A percentile compares a stretch with the other conserved stretches of the same genome.
Conservation (phyloP, 2,329 filamentous ascomycete genomes). For the Pyricularia grisea region DNA sequence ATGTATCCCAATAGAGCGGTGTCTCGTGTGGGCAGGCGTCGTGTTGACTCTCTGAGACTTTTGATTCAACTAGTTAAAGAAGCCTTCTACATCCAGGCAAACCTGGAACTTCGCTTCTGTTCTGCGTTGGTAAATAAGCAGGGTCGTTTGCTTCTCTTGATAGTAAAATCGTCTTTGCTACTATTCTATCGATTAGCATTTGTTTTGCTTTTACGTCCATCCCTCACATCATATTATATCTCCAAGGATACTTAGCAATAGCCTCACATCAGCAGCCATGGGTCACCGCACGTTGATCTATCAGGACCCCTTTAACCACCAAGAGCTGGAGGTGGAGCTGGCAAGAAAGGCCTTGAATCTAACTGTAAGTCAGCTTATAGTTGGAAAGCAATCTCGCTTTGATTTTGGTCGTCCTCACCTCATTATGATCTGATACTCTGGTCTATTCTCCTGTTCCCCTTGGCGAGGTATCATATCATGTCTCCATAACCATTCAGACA, state of each 20-base stretch:
- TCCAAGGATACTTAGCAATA: background rate
- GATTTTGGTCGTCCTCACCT: background rate
- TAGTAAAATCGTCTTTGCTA: background rate
- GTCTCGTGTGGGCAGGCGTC: background rate
- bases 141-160: background rate
- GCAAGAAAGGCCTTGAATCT: background rate
- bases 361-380: background rate
- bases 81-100: background rate
- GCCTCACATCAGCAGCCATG: background rate
- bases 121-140: background rate
- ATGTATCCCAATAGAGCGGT: background rate
- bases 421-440: background rate
- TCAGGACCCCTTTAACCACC: slow-evolving; percentile 1
- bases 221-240: background rate
- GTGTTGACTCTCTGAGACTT: background rate
- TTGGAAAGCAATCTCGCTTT: background rate
- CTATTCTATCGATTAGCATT: background rate
- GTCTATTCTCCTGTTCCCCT: background rate
- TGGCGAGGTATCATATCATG: background rate
- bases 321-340: background rate
- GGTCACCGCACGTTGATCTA: background rate
- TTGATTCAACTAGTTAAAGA: background rate
- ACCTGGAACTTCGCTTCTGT: background rate
- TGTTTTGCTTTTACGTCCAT: background rate
- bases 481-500: background rate